Percentiles rank a stretch among this genome's conserved stretches.
phyloP scores from a whole-genome alignment of 83 land plant genomes.

The Isoetes engelmannii region DNA sequence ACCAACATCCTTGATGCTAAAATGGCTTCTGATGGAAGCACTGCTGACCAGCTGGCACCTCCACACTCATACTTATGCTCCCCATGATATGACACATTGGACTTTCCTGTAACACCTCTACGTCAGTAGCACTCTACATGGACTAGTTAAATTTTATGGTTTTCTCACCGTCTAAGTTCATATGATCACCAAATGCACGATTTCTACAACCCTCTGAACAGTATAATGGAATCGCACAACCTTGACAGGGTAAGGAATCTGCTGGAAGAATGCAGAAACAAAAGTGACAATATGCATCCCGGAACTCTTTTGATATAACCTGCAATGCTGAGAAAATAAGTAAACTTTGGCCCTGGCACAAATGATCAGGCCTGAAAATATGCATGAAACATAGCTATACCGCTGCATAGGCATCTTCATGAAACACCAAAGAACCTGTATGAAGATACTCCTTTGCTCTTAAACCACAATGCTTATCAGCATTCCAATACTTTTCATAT shows the following conservation, averaged over 20 bases:
- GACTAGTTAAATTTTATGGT: constrained; percentile 22
- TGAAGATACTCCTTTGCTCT: constrained; percentile 29
- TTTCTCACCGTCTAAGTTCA: neutral
- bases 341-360: neutral
- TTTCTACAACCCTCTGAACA: constrained; percentile 51
- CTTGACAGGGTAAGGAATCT: constrained; percentile 51
- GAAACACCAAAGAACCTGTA: constrained; percentile 42
- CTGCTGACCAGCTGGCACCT: constrained; percentile 67
- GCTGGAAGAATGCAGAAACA: constrained; percentile 63
- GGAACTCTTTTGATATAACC: constrained; percentile 51
- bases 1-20: constrained; percentile 58
- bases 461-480: constrained; percentile 59
- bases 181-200: constrained; percentile 30
- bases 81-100: neutral
- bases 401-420: constrained; percentile 62
- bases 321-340: constrained; percentile 20
- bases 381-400: constrained; percentile 35
- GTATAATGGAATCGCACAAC: constrained; percentile 58
- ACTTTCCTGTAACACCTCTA: neutral
- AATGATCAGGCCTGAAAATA: neutral
- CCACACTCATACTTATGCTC: constrained; percentile 79
- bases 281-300: constrained; percentile 68
- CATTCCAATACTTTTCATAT: constrained; percentile 11
- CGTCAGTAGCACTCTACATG: neutral
- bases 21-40: constrained; percentile 62